Evolutionary conservation across 2,329 filamentous ascomycete genomes (phyloP).

Genomic region (Ophiostoma triangulosporum): DNA sequence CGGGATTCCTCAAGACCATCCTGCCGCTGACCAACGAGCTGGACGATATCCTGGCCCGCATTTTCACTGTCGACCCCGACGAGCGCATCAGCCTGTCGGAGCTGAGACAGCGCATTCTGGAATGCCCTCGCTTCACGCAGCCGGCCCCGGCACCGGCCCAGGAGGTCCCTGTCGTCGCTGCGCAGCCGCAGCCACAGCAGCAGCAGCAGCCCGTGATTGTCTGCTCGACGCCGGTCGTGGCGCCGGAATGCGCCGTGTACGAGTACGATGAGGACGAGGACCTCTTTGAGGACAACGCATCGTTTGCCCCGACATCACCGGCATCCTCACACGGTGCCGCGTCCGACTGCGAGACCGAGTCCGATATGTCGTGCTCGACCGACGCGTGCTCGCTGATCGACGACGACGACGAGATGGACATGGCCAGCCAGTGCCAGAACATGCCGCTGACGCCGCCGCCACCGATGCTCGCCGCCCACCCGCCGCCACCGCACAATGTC

Average conservation of each 20-base stretch:
- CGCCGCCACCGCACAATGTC: conserved; percentile 1
- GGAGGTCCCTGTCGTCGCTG: conserved; percentile 21
- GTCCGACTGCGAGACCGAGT: background rate
- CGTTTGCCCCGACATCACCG: conserved; percentile 31
- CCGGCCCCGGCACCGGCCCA: conserved; percentile 22
- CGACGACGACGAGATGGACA: conserved; percentile 23
- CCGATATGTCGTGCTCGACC: background rate
- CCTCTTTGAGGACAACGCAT: conserved; percentile 10
- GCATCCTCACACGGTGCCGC: background rate
- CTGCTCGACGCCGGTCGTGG: background rate
- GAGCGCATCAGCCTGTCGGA: conserved; percentile 71
- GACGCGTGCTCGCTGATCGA: conserved; percentile 5
- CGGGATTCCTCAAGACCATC: conserved; percentile 82
- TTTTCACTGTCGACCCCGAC: conserved; percentile 77
- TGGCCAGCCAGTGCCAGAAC: background rate
- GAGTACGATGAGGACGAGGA: conserved; percentile 16
- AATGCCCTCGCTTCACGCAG: conserved; percentile 60
- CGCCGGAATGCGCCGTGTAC: conserved; percentile 4
- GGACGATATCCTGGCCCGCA: conserved; percentile 71
- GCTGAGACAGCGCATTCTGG: conserved; percentile 61
- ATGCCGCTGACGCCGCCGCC: conserved; percentile 23
- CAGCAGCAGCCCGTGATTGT: background rate
- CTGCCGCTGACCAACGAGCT: conserved; percentile 81
- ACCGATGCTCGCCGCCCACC: conserved; percentile 13
- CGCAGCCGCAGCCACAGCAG: conserved; percentile 19